A percentile compares a stretch with the other conserved stretches of the same genome.
phyloP scores from a whole-genome alignment of 805 yeast species.

The Wickerhamiella sergipiensis region DNA sequence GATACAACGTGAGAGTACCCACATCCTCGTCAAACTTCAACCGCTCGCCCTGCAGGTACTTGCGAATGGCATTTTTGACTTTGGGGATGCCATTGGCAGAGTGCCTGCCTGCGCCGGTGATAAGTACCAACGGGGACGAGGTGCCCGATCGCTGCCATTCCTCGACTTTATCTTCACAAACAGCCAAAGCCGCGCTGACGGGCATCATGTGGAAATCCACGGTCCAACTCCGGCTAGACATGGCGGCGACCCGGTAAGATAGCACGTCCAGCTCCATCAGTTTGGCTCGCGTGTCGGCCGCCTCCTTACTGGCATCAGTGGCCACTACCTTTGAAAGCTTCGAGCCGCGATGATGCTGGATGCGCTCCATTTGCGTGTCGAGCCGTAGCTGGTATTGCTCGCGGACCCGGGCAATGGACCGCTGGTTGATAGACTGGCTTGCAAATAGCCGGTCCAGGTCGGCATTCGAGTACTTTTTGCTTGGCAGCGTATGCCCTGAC shows the following conservation, averaged over 20 bases:
- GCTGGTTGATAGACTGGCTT: background rate
- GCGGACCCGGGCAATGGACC: background rate
- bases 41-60: conserved; percentile 3
- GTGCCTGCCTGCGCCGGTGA: conserved; percentile 14
- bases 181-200: conserved; percentile 5
- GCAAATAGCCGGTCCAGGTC: background rate
- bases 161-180: conserved; percentile 2
- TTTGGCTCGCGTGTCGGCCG: background rate
- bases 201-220: conserved; percentile 9
- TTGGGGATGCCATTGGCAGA: conserved; percentile 9
- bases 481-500: too few relatives aligned
- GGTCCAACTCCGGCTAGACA: background rate
- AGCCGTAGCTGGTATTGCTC: background rate
- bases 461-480: background rate
- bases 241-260: background rate
- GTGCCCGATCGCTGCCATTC: background rate
- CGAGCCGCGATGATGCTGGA: background rate
- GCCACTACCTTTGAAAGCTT: background rate
- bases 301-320: background rate
- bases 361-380: background rate
- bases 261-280: conserved; percentile 4
- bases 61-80: conserved; percentile 9
- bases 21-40: background rate
- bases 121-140: background rate
- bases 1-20: background rate